Percentiles rank a stretch among this genome's conserved stretches.
Conservation (phyloP, 1,139 yeast species). For the Diutina ranongensis region DNA sequence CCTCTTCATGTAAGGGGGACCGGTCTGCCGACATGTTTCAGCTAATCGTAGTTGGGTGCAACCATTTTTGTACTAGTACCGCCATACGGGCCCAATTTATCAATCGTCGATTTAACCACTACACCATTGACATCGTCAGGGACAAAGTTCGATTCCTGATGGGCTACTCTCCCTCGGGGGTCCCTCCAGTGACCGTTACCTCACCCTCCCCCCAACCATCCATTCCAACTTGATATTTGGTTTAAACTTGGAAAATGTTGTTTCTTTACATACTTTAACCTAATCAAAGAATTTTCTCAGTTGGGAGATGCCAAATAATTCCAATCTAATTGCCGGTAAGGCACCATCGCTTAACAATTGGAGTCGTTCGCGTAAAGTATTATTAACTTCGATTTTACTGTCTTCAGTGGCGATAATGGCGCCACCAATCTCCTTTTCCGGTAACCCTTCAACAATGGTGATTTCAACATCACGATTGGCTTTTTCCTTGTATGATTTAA, state of each 20-base stretch:
- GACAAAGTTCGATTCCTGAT: no score
- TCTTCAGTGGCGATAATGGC: constrained; percentile 55
- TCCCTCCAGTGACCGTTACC: no score
- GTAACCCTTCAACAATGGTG: constrained; percentile 46
- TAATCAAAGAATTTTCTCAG: constrained; percentile 88
- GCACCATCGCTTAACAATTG: constrained; percentile 72
- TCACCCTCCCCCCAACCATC: not conserved
- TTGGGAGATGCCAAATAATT: constrained; percentile 78
- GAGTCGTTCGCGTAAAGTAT: constrained; percentile 91
- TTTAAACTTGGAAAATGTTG: not conserved
- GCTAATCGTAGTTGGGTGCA: not conserved
- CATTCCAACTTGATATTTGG: not conserved
- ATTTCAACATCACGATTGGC: constrained; percentile 39
- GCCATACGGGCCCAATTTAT: no score
- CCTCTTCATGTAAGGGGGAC: not conserved
- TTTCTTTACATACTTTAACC: not conserved
- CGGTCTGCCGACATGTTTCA: not conserved
- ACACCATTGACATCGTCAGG: no score
- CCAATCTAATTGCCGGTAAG: constrained; percentile 85
- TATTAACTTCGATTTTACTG: constrained; percentile 82
- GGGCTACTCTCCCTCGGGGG: no score
- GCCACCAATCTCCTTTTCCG: constrained; percentile 73
- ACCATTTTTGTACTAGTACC: not conserved
- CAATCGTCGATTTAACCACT: no score
- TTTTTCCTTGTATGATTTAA: constrained; percentile 49